Conservation (phyloP, 352 stramenopile species). For the Chrysophaeum taylorii region DNA sequence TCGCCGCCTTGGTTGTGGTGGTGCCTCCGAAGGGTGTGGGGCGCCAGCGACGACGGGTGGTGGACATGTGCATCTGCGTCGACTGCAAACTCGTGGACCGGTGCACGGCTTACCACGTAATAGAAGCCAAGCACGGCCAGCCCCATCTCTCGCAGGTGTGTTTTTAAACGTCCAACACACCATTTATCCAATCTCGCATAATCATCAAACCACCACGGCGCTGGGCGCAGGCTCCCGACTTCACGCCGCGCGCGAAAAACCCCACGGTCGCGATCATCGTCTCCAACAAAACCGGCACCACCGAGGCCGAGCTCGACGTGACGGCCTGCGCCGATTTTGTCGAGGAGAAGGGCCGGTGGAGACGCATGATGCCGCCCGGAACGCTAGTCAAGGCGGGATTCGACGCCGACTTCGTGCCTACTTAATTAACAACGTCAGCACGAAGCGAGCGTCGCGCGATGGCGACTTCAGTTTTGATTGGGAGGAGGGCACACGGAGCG, state of each 20-base stretch:
- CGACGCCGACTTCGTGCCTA: conserved; percentile 1
- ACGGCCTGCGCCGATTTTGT: not conserved
- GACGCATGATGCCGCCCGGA: not conserved
- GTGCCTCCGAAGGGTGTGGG: no score
- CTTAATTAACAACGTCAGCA: no score
- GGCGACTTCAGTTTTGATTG: not conserved
- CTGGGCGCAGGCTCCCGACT: no score
- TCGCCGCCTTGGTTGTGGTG: no score
- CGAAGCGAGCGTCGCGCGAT: no score
- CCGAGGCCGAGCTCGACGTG: conserved; percentile 5
- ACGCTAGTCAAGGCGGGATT: not conserved
- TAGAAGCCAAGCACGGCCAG: conserved; percentile 9
- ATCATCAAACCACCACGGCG: no score
- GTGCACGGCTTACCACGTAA: conserved; percentile 13
- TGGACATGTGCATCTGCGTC: conserved; percentile 18
- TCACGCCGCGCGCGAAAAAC: not conserved
- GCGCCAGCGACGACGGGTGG: no score
- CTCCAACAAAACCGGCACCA: not conserved
- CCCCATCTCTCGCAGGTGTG: not conserved
- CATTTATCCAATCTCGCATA: no score
- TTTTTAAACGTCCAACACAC: no score
- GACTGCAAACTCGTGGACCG: conserved; percentile 6
- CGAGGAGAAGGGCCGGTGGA: not conserved
- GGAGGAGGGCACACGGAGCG: not conserved
- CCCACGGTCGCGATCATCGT: conserved; percentile 7